Conservation (phyloP, 148 eudicot genomes). For the Rhododendron simsii region DNA sequence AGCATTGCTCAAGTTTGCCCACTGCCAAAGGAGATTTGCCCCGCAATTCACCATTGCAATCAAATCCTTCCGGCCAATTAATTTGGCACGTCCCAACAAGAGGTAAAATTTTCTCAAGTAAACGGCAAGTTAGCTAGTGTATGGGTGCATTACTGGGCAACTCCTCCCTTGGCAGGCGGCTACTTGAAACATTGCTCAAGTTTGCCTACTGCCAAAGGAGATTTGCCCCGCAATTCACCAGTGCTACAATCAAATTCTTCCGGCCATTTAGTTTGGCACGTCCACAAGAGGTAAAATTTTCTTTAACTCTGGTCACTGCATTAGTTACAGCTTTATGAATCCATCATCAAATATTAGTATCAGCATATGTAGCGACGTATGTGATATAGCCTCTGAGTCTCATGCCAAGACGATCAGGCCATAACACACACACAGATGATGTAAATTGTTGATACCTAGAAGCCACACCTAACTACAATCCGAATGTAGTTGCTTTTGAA, state of each 20-base stretch:
- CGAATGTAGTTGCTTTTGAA: slow-evolving; percentile 8
- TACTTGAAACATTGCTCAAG: not conserved
- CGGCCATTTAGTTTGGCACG: not conserved
- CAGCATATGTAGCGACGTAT: not conserved
- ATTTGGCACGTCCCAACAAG: not conserved
- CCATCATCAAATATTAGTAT: not conserved
- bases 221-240: slow-evolving; percentile 24
- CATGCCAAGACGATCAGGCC: no score
- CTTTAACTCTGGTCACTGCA: not conserved
- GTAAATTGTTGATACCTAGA: slow-evolving; percentile 13
- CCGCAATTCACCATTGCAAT: slow-evolving; percentile 16
- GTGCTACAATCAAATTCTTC: not conserved
- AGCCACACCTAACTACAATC: slow-evolving; percentile 32
- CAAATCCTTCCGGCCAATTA: not conserved
- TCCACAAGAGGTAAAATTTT: not conserved
- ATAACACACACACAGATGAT: no score
- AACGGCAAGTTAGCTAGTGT: not conserved
- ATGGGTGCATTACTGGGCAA: slow-evolving; percentile 48
- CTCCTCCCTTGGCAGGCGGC: slow-evolving; percentile 26
- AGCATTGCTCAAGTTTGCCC: not conserved
- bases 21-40: slow-evolving; percentile 32
- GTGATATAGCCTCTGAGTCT: not conserved
- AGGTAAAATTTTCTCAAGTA: not conserved
- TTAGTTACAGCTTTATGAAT: not conserved
- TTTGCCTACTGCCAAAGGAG: slow-evolving; percentile 21